These are phyloP conservation scores for Podila minutissima DNA, from an alignment of 192 early-diverging fungal genomes.

Conservation along the genomic window DNA sequence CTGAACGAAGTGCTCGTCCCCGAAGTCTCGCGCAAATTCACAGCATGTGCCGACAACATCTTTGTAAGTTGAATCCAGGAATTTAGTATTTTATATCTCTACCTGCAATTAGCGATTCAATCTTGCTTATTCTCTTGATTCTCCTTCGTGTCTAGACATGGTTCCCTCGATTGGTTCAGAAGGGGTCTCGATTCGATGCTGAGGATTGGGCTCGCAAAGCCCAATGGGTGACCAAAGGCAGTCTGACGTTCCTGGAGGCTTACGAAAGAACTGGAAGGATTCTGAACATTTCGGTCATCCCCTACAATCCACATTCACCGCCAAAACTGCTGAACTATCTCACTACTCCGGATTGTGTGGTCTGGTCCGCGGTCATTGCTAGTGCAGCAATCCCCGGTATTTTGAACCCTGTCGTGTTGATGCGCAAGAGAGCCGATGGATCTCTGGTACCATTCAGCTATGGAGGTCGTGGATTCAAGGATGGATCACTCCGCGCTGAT, in stretches of 20 bases:
- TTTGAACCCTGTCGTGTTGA: constrained; percentile 82
- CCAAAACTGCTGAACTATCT: constrained; percentile 91
- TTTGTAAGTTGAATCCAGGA: constrained; percentile 11
- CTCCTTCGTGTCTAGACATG: constrained; percentile 30
- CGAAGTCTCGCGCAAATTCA: constrained; percentile 60
- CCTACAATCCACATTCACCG: constrained; percentile 76
- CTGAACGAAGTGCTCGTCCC: constrained; percentile 65
- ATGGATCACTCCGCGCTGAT: constrained; percentile 87
- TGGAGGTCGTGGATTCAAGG: constrained; percentile 79
- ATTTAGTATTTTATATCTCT: background rate
- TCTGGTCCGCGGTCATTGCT: constrained; percentile 91
- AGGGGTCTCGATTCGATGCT: constrained; percentile 67
- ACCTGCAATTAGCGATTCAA: background rate
- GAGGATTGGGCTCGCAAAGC: constrained; percentile 72
- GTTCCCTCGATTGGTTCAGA: constrained; percentile 47
- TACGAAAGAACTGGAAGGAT: constrained; percentile 88
- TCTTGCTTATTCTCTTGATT: background rate
- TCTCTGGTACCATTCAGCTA: constrained; percentile 78
- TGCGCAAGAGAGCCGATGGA: constrained; percentile 77
- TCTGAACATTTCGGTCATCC: constrained; percentile 85
- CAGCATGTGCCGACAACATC: constrained; percentile 60
- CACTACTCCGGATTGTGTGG: constrained; percentile 84
- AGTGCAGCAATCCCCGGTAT: constrained; percentile 87
- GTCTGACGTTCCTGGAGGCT: constrained; percentile 91
- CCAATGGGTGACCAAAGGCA: constrained; percentile 77